Percentiles rank a stretch among this genome's conserved stretches.
Evolutionary conservation across 2,329 filamentous ascomycete genomes (phyloP).

Genomic region (Geosmithia morbida): DNA sequence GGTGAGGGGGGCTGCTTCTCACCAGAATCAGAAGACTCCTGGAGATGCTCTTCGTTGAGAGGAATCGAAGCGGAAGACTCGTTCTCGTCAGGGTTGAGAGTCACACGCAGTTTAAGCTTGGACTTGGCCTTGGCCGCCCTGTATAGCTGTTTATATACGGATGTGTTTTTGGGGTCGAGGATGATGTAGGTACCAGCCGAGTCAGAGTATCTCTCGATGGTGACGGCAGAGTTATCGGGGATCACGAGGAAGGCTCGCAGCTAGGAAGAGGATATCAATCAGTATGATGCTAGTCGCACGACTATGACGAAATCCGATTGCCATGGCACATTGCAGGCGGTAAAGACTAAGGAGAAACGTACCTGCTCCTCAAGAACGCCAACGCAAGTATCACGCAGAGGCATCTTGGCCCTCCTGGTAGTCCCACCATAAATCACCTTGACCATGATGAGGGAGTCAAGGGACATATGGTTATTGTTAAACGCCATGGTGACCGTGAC

Average conservation of each 20-base stretch:
- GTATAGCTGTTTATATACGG: constrained; percentile 93
- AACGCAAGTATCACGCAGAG: constrained; percentile 69
- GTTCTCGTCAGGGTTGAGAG: constrained; percentile 16
- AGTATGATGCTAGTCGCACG: not conserved
- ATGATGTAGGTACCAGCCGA: constrained; percentile 69
- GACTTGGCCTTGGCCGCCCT: constrained; percentile 95
- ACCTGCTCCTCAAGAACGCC: constrained; percentile 71
- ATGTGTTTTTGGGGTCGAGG: constrained; percentile 61
- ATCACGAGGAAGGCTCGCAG: constrained; percentile 21
- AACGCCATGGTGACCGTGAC: constrained; percentile 2
- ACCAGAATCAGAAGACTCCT: too few species aligned
- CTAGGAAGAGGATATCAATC: constrained; percentile 6
- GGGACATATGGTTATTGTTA: constrained; percentile 3
- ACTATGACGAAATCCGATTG: not conserved
- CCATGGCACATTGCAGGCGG: not conserved
- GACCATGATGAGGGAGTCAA: constrained; percentile 49
- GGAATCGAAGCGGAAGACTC: too few species aligned
- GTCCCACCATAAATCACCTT: constrained; percentile 69
- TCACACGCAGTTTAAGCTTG: constrained; percentile 81
- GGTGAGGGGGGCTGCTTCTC: constrained; percentile 3
- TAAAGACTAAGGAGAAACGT: constrained; percentile 22
- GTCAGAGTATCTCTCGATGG: constrained; percentile 91
- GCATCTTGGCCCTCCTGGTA: constrained; percentile 77
- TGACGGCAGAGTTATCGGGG: constrained; percentile 21
- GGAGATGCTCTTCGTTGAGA: too few species aligned